Evolutionary conservation across 352 stramenopile genomes (phyloP), one percentile per base, ranked within the genome.

Genomic region (Phytopythium chamaehyphon): DNA sequence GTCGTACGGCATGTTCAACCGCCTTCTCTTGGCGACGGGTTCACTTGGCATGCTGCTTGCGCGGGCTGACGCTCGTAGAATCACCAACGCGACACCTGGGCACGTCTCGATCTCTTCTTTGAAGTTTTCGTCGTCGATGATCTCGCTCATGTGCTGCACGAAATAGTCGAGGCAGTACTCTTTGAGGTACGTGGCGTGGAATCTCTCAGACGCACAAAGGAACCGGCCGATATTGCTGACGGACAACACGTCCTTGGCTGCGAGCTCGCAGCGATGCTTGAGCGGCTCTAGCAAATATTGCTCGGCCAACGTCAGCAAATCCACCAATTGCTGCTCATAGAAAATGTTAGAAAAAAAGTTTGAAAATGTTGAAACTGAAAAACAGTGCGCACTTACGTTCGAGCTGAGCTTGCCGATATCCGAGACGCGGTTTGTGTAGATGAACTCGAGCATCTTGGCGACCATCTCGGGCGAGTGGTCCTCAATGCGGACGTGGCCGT

Each of bases 371-470:
- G 8, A 3, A 21, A 37, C 18, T 19, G 1, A 9, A 10, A 8
- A 47, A 15, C 2, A 35, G n/a, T 35, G 19, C 10, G 6, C 39
- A 74, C 76, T 37, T 67, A 93, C 84, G 35, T 78, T 78, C 1
- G 80, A 86, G 40, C 68, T 83, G 33, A 92, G 69, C 54, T 88
- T 89, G 50, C 42, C 42, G 43, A 97, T 66, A 51, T 95, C 87
- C 15, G 77, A 64, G 8, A 97, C 80, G 11, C 77, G 71, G 62
- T 97, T 96, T 3, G 88, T 96, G 64, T 97, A 97, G 46, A 97
- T 92, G 55, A 93, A 97, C 71, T 97, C 88, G 40, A 97, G 77
- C 79, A 97, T 95, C 71, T 93, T 93, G 43, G 71, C 69, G 37
- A 97, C 83, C 64, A 95, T 95, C 14, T 93, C 80, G 6, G 71